Evolutionary conservation across 2,329 filamentous ascomycete genomes (phyloP).

Genomic region (Botrytis elliptica): DNA sequence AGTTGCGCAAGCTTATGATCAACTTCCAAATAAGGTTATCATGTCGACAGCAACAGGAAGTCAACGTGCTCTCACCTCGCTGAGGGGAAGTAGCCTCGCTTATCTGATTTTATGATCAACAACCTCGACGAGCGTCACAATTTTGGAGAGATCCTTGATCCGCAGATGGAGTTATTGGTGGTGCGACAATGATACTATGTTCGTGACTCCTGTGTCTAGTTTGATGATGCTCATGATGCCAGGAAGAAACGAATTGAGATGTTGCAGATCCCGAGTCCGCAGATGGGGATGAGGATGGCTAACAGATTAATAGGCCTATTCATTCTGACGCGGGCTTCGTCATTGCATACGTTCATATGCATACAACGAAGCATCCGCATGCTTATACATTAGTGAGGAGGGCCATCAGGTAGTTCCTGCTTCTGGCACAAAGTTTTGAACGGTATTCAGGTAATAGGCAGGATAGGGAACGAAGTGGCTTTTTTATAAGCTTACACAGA

Average conservation of each 20-base stretch:
- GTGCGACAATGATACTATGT: background rate
- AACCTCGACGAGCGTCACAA: background rate
- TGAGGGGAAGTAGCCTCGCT: constrained; percentile 8
- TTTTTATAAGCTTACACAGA: background rate
- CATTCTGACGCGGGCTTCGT: no score
- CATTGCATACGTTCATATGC: accelerated
- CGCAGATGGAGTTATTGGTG: background rate
- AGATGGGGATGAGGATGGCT: background rate
- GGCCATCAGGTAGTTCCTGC: accelerated
- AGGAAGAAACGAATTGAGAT: accelerated
- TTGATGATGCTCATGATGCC: background rate
- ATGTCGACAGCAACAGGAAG: background rate
- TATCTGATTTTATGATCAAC: background rate
- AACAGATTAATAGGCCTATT: background rate
- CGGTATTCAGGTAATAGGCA: accelerated
- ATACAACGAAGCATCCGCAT: background rate
- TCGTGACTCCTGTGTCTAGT: background rate
- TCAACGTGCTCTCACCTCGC: background rate
- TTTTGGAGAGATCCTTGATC: background rate
- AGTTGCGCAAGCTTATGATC: background rate
- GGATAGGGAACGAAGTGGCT: background rate
- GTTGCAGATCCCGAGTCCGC: accelerated
- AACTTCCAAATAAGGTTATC: no score
- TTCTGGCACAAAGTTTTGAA: no score
- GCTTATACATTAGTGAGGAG: accelerated